Evolutionary conservation across 2,329 filamentous ascomycete genomes (phyloP).

Genomic region (Pyrenochaeta sp.): DNA sequence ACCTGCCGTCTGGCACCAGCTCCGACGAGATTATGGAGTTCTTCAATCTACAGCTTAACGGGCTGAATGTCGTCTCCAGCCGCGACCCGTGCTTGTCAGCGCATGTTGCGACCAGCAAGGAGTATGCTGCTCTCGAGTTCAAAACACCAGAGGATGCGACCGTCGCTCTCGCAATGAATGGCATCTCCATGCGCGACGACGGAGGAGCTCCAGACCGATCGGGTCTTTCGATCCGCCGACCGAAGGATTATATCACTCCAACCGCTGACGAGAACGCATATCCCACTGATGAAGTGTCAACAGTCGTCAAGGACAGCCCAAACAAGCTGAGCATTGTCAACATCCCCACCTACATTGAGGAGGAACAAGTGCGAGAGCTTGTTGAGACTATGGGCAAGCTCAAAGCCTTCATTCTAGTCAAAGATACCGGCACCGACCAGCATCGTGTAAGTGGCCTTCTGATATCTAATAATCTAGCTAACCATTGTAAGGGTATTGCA

Average conservation of each 20-base stretch:
- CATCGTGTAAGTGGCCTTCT: conserved; percentile 72
- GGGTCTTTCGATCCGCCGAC: conserved; percentile 80
- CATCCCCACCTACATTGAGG: conserved; percentile 85
- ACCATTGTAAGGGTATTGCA: conserved; percentile 76
- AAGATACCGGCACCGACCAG: conserved; percentile 84
- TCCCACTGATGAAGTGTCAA: conserved; percentile 79
- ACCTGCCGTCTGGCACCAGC: conserved; percentile 75
- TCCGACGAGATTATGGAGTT: conserved; percentile 82
- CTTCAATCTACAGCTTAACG: conserved; percentile 96
- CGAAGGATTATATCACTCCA: conserved; percentile 97
- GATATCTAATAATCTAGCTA: conserved; percentile 11
- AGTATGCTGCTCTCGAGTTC: conserved; percentile 91
- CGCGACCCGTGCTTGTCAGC: conserved; percentile 85
- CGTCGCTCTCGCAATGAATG: conserved; percentile 87
- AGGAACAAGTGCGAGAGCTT: conserved; percentile 91
- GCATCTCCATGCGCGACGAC: conserved; percentile 79
- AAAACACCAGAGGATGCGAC: conserved; percentile 88
- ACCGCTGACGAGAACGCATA: conserved; percentile 70
- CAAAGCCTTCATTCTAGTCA: conserved; percentile 89
- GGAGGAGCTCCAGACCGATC: conserved; percentile 59
- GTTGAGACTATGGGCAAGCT: conserved; percentile 90
- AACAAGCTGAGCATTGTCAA: conserved; percentile 96
- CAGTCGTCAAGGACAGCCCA: conserved; percentile 85
- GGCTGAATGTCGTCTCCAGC: conserved; percentile 88
- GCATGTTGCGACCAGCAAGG: conserved; percentile 79